A percentile compares a stretch with the other conserved stretches of the same genome.
Conservation (phyloP, 2,329 filamentous ascomycete genomes). For the Fusarium coicis region DNA sequence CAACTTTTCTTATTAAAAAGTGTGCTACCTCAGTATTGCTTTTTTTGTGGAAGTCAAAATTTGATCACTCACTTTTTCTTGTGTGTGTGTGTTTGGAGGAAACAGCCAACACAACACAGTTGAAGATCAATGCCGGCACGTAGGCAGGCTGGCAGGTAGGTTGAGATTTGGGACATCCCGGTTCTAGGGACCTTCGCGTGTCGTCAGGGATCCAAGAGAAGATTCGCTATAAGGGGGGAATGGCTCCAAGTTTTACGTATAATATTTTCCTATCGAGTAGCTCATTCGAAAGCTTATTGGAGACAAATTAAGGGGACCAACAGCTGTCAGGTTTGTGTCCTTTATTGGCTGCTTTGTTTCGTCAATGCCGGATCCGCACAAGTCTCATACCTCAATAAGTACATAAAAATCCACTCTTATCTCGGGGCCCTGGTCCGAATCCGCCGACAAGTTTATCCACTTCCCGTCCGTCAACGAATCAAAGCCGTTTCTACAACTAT, state of each 20-base stretch:
- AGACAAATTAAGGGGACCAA: slow-evolving; percentile 10
- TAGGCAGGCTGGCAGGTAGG: neutral
- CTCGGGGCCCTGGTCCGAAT: slow-evolving; percentile 26
- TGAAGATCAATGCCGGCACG: slow-evolving; percentile 4
- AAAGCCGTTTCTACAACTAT: neutral
- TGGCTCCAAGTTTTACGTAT: neutral
- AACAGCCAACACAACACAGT: neutral
- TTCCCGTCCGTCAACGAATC: slow-evolving; percentile 5
- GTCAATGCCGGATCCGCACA: slow-evolving; percentile 5
- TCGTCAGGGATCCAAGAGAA: slow-evolving; percentile 20
- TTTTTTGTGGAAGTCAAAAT: neutral
- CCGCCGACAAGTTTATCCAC: slow-evolving; percentile 15
- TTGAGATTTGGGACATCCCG: slow-evolving; percentile 24
- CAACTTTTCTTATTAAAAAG: neutral
- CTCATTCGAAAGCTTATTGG: no score
- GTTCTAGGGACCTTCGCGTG: slow-evolving; percentile 36
- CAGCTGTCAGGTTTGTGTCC: neutral
- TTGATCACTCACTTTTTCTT: neutral
- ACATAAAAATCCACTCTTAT: slow-evolving; percentile 17
- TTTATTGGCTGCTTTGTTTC: neutral
- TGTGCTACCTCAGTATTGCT: neutral
- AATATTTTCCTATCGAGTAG: neutral
- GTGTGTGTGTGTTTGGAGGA: neutral
- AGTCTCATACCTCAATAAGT: neutral
- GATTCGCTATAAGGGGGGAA: slow-evolving; percentile 14